Base-by-base conservation (phyloP, 495 filamentous ascomycete species). In the Xylaria scruposa region DNA sequence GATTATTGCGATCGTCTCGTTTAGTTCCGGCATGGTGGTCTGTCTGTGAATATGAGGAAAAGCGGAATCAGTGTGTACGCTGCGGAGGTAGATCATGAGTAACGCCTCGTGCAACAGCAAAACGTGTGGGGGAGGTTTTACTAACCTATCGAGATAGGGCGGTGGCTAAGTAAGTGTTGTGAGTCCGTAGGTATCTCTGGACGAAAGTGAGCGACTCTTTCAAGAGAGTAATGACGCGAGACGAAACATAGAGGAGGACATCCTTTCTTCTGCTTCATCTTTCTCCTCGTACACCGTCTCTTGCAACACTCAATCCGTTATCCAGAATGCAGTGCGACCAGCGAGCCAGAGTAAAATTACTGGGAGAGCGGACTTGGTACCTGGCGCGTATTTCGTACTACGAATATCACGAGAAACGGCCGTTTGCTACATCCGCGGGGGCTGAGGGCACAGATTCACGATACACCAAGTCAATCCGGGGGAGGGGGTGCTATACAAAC, bases 1-100 rank as follows among this genome's bases (percentile, higher is more conserved):
- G 24, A 68, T 17, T 8, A 60, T 21, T 24, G 67, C 67, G 53
- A 68, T 68, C 0, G 19, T 40, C 7, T 59, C 67, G 67, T 68
- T 68, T 6, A 33, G 65, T 46, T 58, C 58, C 36, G 65, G 24
- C 65, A 68, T 68, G 12, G 24, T 13, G 38, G 4, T 21, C 36
- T 38, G 7, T 38, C 36, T 38, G 5, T 38, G 36, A 8, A 8
- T 38, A 6, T 8, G 33, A 38, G 36, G 36, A 8, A 8, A 12
- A 44, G 0, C 12, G 15, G 4, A 26, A 53, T 6, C 33, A 9
- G 13, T 21, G 26, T 19, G 12, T 38, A 8, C 0, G 8, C 36
- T 38, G 6, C 6, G 6, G 6, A 38, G 7, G 6, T 38, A 8
- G 8, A 38, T 8, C 29, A 38, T 38, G 1, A 38, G 36, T 38